A percentile compares a stretch with the other conserved stretches of the same genome.
Conservation (phyloP, 345 rosid species). For the Euphorbia lathyris region DNA sequence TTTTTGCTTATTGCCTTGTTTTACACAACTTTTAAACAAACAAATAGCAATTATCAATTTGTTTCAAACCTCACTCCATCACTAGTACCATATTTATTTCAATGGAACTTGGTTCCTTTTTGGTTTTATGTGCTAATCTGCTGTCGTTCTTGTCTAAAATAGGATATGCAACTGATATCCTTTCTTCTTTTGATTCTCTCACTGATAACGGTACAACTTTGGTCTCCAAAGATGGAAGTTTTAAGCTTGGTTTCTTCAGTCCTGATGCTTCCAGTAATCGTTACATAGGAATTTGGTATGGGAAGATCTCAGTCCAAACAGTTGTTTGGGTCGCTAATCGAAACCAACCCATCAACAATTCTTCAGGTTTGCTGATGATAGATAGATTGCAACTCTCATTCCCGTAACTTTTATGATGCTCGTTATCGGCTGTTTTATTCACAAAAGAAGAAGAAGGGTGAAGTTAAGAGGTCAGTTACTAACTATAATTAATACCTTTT, state of each 20-base stretch:
- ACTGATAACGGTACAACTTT: constrained; percentile 26
- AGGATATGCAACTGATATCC: constrained; percentile 12
- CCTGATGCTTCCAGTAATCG: background rate
- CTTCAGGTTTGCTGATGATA: background rate
- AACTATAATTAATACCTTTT: background rate
- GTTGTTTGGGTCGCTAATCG: constrained; percentile 27
- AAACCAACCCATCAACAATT: background rate
- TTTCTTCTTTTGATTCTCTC: constrained; percentile 19
- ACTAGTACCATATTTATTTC: no score
- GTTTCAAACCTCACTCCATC: no score
- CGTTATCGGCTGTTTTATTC: background rate
- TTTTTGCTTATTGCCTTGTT: no score
- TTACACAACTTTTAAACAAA: no score
- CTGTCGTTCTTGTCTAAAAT: background rate
- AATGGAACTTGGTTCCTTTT: background rate
- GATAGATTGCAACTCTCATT: background rate
- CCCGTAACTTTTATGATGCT: background rate
- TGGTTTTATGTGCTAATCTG: background rate
- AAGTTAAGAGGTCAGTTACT: background rate
- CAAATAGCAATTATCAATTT: no score
- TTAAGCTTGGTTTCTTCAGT: constrained; percentile 37
- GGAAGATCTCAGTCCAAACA: background rate
- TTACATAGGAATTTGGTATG: constrained; percentile 19
- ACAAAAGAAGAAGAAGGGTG: background rate
- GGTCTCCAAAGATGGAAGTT: constrained; percentile 25